Base-by-base conservation (phyloP, 2,329 filamentous ascomycete species). In the Fusarium chlamydosporum region DNA sequence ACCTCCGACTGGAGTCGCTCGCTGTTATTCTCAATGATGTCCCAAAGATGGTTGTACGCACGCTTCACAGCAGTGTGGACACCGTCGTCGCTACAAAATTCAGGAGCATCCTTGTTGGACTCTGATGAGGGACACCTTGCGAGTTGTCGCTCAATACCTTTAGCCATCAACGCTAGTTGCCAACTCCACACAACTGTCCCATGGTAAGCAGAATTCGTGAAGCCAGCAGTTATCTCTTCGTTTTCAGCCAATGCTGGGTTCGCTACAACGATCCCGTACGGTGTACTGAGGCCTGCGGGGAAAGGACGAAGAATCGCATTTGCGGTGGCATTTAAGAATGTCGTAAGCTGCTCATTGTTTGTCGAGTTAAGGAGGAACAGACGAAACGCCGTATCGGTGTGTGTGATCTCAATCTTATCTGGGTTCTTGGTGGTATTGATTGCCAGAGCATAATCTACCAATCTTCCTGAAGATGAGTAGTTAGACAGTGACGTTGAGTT, bases 111-210 rank as follows among this genome's bases (percentile, higher is more conserved):
- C 4, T 31, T 23, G 8, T 37, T 16, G 1, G 26, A 34, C 4
- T 47, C 11, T 1, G 52, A 43, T 1, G 26, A 33, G 13, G 33
- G n/a, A 20, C 87, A 91, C 3, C 88, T 81, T 1, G 73, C 81
- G 7, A 91, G 80, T 68, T 91, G 88, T 3, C 82, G 76, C 57
- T 88, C 83, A 0, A 91, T 75, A 0, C 89, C 88, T 11, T 82
- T 83, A 0, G 85, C 88, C 85, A 90, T 89, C 83, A 91, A 89
- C 1, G 87, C 83, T 6, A 90, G 78, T 56, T 87, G 88, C 87
- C 88, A 91, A 43, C 82, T 84, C 88, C 88, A 91, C 2, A 91
- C 80, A 0, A 91, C 88, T 0, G 88, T 89, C 0, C 88, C 88
- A 58, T 91, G 88, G 38, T 78, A 91, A 0, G 84, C 86, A 4